Conservation (phyloP, 2,329 filamentous ascomycete species). For the Chrysoporthe cubensis region DNA sequence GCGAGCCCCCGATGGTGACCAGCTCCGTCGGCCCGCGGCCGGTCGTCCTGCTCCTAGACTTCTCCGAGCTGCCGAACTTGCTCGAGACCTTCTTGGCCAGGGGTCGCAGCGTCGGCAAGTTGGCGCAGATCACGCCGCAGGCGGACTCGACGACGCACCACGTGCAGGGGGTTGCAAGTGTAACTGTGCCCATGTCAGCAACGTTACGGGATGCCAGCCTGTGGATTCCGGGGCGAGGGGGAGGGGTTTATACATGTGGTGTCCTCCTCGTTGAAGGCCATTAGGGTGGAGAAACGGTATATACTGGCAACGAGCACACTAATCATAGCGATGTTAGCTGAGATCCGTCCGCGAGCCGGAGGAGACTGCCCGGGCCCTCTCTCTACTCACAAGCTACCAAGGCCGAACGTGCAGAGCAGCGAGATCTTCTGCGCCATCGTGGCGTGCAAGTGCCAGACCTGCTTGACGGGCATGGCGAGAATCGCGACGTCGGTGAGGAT, state of each 20-base stretch:
- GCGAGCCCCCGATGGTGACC: slow-evolving; percentile 23
- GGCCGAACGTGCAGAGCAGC: slow-evolving; percentile 23
- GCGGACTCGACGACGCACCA: slow-evolving; percentile 41
- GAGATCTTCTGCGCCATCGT: slow-evolving; percentile 21
- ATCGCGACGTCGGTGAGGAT: slow-evolving; percentile 45
- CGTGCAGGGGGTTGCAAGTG: slow-evolving; percentile 36
- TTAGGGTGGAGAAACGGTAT: slow-evolving; percentile 37
- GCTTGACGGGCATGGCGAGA: slow-evolving; percentile 33
- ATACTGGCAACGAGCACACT: slow-evolving; percentile 36
- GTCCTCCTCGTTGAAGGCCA: slow-evolving; percentile 36
- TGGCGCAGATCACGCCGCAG: slow-evolving; percentile 46
- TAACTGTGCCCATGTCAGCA: slow-evolving; percentile 28
- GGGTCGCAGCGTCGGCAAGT: slow-evolving; percentile 48
- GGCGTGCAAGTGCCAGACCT: slow-evolving; percentile 31
- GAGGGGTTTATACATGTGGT: slow-evolving; percentile 29
- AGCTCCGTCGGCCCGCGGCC: slow-evolving; percentile 21
- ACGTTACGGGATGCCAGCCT: background rate
- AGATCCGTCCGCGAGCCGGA: background rate
- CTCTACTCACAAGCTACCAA: slow-evolving; percentile 40
- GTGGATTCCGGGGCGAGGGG: too few species aligned
- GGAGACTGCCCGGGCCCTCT: background rate
- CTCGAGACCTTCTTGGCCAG: slow-evolving; percentile 25
- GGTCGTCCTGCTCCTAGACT: slow-evolving; percentile 2
- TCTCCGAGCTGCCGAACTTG: slow-evolving; percentile 26
- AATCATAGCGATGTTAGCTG: slow-evolving; percentile 11